Base-by-base conservation (phyloP, 2,329 filamentous ascomycete genomes). In the Pleurostoma richardsiae region DNA sequence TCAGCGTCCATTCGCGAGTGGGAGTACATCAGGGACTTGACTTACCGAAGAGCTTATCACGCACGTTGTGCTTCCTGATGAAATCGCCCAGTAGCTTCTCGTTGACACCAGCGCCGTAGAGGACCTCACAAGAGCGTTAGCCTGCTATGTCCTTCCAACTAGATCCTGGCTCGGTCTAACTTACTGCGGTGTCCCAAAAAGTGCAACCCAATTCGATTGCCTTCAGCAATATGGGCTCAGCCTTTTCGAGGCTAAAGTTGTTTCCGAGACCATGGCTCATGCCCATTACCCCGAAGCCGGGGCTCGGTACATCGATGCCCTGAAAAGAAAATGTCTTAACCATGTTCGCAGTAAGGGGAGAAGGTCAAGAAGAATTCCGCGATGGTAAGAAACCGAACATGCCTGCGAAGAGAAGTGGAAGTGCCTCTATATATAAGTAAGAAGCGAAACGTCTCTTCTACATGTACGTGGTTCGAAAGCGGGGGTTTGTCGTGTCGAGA, bases 281-380 rank as follows among this genome's bases (percentile, higher is more conserved):
- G 6, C 73, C 73, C 72, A 76, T 76, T 10, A 71, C 71, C 27
- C 73, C 73, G 46, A 76, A 75, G 44, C 72, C 72, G 1, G 71
- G 71, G 5, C 54, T 52, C 4, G 67, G 62, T 11, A 74, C 67
- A 31, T 68, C 49, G 31, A 65, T 57, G 43, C 65, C 54, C 27
- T 52, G 56, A 43, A 74, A 73, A 3, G 62, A 61, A 41, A 73
- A 53, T 49, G 67, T 67, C 44, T 69, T 64, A 49, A 67, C 68
- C 69, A 72, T 63, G 5, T n/a, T n/a, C n/a, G n/a, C n/a, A n/a
- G n/a, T n/a, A n/a, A n/a, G n/a, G n/a, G n/a, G n/a, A n/a, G n/a
- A n/a, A n/a, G n/a, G n/a, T n/a, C n/a, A n/a, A n/a, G n/a, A n/a
- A n/a, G n/a, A n/a, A n/a, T n/a, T n/a, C n/a, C n/a, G n/a, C n/a